These are phyloP conservation scores for Casuarina equisetifolia DNA, from an alignment of 306 rosid species.

Conservation along the genomic window DNA sequence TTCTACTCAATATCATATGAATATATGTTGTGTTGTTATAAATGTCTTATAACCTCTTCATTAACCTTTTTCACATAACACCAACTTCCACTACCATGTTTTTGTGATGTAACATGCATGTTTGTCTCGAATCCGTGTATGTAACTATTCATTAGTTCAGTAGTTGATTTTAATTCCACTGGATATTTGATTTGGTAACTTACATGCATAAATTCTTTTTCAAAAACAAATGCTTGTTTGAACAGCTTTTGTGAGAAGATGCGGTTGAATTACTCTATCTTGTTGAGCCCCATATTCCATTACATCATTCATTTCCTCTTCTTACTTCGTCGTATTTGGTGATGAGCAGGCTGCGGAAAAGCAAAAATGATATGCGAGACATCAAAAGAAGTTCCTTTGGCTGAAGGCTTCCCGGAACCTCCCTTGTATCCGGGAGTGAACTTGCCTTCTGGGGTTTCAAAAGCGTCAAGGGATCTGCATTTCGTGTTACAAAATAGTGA, in stretches of 20 bases:
- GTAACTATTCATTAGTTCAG: background rate
- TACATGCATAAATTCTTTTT: background rate
- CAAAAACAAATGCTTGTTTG: constrained; percentile 1
- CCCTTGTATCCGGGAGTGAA: too few species aligned
- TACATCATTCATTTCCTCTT: constrained; percentile 17
- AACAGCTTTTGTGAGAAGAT: background rate
- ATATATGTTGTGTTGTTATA: too few species aligned
- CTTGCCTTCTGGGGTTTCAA: too few species aligned
- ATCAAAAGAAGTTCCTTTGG: constrained; percentile 1
- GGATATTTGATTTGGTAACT: background rate
- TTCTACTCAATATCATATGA: background rate
- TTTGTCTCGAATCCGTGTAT: background rate
- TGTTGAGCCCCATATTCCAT: background rate
- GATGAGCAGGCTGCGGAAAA: constrained; percentile 69
- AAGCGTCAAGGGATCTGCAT: too few species aligned
- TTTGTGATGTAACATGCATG: background rate
- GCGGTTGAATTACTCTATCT: constrained; percentile 3
- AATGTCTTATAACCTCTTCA: background rate
- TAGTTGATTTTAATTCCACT: background rate
- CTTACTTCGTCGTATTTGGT: constrained; percentile 32
- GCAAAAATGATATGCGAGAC: constrained; percentile 31
- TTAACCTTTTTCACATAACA: background rate
- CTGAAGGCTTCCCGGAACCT: too few species aligned
- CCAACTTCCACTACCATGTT: background rate
- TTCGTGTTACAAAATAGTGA: too few species aligned